A percentile compares a stretch with the other conserved stretches of the same genome.
Conservation (phyloP, 2,329 filamentous ascomycete genomes). For the Pseudocercospora eumusae region DNA sequence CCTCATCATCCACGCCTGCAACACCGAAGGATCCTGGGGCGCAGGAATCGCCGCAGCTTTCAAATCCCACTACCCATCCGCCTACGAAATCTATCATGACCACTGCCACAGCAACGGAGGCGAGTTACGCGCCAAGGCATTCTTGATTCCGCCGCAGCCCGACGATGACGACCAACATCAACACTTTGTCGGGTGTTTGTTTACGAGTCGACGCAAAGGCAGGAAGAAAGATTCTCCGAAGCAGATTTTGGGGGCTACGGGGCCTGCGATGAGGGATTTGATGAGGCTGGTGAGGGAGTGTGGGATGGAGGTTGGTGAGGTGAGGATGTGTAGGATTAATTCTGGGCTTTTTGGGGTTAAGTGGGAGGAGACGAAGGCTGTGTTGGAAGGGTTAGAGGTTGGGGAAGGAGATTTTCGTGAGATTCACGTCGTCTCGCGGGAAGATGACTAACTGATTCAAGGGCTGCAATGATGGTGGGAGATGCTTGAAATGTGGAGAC, state of each 20-base stretch:
- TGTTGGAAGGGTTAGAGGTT: slow-evolving; percentile 46
- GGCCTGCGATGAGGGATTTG: slow-evolving; percentile 52
- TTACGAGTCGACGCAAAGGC: slow-evolving; percentile 57
- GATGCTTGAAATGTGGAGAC: no score
- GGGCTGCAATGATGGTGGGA: no score
- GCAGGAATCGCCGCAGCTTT: slow-evolving; percentile 59
- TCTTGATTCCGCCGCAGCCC: slow-evolving; percentile 55
- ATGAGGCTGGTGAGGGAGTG: slow-evolving; percentile 45
- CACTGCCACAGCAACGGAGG: slow-evolving; percentile 49
- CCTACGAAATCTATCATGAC: slow-evolving; percentile 50
- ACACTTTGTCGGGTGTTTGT: slow-evolving; percentile 62
- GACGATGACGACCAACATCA: slow-evolving; percentile 24
- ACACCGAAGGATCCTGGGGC: slow-evolving; percentile 59
- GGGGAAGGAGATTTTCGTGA: slow-evolving; percentile 22
- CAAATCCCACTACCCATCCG: slow-evolving; percentile 52
- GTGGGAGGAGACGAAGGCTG: slow-evolving; percentile 53
- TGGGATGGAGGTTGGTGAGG: slow-evolving; percentile 25
- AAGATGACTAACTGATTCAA: no score
- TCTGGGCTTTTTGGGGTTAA: slow-evolving; percentile 58
- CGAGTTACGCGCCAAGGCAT: slow-evolving; percentile 49
- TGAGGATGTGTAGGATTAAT: slow-evolving; percentile 48
- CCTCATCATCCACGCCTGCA: slow-evolving; percentile 62
- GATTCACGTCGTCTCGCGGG: slow-evolving; percentile 27
- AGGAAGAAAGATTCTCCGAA: slow-evolving; percentile 45
- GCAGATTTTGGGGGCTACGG: slow-evolving; percentile 54